These are phyloP conservation scores for Phaffia australis DNA, from an alignment of 768 basidiomycete species.

Conservation along the genomic window DNA sequence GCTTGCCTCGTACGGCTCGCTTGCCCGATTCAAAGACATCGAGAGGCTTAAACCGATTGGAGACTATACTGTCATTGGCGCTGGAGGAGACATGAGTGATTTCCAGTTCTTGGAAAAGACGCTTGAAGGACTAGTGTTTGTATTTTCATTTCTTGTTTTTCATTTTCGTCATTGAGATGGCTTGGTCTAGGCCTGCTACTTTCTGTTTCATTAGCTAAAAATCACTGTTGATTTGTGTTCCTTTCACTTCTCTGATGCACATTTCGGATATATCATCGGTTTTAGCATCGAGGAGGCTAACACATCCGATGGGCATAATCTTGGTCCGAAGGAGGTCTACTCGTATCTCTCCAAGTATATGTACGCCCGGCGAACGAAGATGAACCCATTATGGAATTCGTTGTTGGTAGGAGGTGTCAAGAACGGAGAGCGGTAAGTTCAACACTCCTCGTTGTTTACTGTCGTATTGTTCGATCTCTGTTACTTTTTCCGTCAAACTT, in stretches of 20 bases:
- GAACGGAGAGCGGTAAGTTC: conserved; percentile 59
- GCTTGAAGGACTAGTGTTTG: conserved; percentile 60
- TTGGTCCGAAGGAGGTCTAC: conserved; percentile 82
- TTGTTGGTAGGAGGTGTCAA: conserved; percentile 84
- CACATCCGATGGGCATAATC: conserved; percentile 66
- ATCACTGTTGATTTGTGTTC: not conserved
- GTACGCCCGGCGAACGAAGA: conserved; percentile 76
- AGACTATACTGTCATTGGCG: conserved; percentile 72
- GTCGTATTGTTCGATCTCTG: not conserved
- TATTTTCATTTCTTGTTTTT: not conserved
- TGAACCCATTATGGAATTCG: conserved; percentile 92
- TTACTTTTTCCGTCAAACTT: not conserved
- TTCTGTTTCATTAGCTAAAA: not conserved
- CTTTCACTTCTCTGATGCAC: not conserved
- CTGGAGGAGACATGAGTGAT: conserved; percentile 93
- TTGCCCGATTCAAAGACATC: conserved; percentile 91
- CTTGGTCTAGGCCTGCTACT: not conserved
- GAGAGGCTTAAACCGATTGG: conserved; percentile 79
- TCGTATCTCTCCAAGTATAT: conserved; percentile 82
- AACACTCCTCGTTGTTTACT: conserved; percentile 9
- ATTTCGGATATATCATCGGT: not conserved
- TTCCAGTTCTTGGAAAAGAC: conserved; percentile 80
- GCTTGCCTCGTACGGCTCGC: conserved; percentile 95
- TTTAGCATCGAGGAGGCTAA: conserved; percentile 56
- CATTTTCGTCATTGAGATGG: not conserved